phyloP scores from a whole-genome alignment of 1,284 basidiomycete genomes.

The Hemileia vastatrix region DNA sequence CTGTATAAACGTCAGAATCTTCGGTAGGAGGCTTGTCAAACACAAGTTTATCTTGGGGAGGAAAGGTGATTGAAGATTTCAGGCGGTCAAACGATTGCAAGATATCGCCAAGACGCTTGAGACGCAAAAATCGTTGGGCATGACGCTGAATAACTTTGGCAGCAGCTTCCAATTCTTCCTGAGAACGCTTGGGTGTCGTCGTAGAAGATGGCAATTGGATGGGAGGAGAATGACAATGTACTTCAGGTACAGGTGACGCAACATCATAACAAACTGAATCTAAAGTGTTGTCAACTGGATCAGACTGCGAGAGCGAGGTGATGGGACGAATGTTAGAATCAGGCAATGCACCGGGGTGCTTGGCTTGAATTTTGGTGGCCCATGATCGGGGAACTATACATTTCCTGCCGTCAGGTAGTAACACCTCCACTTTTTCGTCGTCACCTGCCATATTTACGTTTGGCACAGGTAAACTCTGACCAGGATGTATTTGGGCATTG shows the following conservation, averaged over 20 bases:
- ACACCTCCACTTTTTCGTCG: conserved; percentile 4
- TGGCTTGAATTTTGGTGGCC: conserved; percentile 17
- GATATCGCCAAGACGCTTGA: conserved; percentile 9
- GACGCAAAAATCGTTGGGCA: not conserved
- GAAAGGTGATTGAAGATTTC: conserved; percentile 1
- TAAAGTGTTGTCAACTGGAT: not conserved
- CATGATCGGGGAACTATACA: conserved; percentile 15
- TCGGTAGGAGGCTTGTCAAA: not conserved
- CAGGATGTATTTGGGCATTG: not conserved
- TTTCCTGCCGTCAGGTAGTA: conserved; percentile 9
- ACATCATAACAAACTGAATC: conserved; percentile 12
- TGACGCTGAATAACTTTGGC: conserved; percentile 16
- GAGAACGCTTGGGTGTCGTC: not conserved
- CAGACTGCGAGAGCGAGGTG: not conserved
- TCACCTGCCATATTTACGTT: not conserved
- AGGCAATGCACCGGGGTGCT: conserved; percentile 5
- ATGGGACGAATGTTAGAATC: conserved; percentile 10
- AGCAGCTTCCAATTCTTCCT: conserved; percentile 10
- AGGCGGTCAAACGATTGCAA: conserved; percentile 6
- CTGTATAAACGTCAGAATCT: not conserved
- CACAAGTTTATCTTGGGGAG: not conserved
- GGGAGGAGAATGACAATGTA: not conserved
- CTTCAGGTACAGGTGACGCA: not conserved
- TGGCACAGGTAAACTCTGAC: not conserved
- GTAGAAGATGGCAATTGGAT: not conserved